phyloP scores from a whole-genome alignment of 1,139 yeast species.

The Scheffersomyces stambukii region DNA sequence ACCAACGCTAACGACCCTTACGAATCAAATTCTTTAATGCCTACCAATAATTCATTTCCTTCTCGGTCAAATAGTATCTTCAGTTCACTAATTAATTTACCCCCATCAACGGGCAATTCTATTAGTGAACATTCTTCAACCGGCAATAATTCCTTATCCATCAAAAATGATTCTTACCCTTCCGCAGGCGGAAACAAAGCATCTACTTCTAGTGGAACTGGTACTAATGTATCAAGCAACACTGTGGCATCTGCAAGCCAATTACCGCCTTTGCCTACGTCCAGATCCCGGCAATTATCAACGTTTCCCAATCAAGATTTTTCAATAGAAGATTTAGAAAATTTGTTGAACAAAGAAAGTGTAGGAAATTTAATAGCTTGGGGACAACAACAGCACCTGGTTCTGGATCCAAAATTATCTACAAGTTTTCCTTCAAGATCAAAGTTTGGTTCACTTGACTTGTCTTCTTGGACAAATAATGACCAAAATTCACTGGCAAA shows the following conservation, averaged over 20 bases:
- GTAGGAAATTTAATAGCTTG: conserved; percentile 31
- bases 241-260: conserved; percentile 5
- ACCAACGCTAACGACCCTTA: conserved; percentile 7
- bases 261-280: conserved; percentile 9
- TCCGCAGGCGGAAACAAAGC: conserved; percentile 15
- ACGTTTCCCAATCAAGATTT: conserved; percentile 17
- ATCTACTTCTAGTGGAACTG: conserved; percentile 2
- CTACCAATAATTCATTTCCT: conserved; percentile 9
- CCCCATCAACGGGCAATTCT: conserved; percentile 32
- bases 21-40: conserved; percentile 2
- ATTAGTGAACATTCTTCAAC: conserved; percentile 22
- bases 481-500: conserved; percentile 1
- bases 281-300: conserved; percentile 14
- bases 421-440: conserved; percentile 8
- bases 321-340: conserved; percentile 40
- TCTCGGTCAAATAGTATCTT: conserved; percentile 42
- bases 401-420: conserved; percentile 11
- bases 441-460: conserved; percentile 28
- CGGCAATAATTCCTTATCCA: neutral
- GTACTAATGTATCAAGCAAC: neutral
- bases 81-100: conserved; percentile 38
- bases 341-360: conserved; percentile 41
- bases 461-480: conserved; percentile 16
- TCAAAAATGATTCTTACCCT: conserved; percentile 1
- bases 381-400: conserved; percentile 20